A percentile compares a stretch with the other conserved stretches of the same genome.
These are phyloP conservation scores for Megacollybia marginata DNA, from an alignment of 768 basidiomycete genomes.

Conservation along the genomic window DNA sequence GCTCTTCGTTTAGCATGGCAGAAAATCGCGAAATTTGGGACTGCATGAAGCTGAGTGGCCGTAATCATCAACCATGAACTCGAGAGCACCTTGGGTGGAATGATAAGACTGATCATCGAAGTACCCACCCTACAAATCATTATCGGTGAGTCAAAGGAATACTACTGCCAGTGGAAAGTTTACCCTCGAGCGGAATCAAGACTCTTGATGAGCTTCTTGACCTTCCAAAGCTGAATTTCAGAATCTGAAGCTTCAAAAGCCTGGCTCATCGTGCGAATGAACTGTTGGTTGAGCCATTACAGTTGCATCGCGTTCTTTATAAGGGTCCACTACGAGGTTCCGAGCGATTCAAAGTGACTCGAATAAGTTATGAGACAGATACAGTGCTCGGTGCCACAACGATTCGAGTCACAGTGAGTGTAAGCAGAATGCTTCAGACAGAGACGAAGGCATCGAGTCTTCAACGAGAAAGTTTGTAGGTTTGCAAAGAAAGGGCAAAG, in stretches of 20 bases:
- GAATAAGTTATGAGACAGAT: too few relatives aligned
- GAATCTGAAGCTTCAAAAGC: conserved; percentile 68
- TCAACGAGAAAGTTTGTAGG: too few relatives aligned
- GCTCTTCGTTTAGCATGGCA: conserved; percentile 96
- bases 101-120: conserved; percentile 97
- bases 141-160: conserved; percentile 14
- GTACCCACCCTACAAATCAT: conserved; percentile 69
- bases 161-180: neutral
- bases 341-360: too few relatives aligned
- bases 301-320: too few relatives aligned
- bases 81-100: conserved; percentile 77
- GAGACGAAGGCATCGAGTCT: too few relatives aligned
- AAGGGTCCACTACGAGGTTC: too few relatives aligned
- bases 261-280: conserved; percentile 22
- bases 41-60: conserved; percentile 22
- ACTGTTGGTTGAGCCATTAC: too few relatives aligned
- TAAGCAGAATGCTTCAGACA: too few relatives aligned
- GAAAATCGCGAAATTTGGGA: conserved; percentile 92
- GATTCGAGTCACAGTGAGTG: too few relatives aligned
- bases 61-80: conserved; percentile 8
- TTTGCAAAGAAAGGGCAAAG: too few relatives aligned
- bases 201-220: conserved; percentile 98
- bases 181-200: conserved; percentile 90
- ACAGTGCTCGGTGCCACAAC: too few relatives aligned
- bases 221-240: conserved; percentile 97